Evolutionary conservation across 2,329 filamentous ascomycete species (phyloP).

Genomic region (Fusarium miscanthi): DNA sequence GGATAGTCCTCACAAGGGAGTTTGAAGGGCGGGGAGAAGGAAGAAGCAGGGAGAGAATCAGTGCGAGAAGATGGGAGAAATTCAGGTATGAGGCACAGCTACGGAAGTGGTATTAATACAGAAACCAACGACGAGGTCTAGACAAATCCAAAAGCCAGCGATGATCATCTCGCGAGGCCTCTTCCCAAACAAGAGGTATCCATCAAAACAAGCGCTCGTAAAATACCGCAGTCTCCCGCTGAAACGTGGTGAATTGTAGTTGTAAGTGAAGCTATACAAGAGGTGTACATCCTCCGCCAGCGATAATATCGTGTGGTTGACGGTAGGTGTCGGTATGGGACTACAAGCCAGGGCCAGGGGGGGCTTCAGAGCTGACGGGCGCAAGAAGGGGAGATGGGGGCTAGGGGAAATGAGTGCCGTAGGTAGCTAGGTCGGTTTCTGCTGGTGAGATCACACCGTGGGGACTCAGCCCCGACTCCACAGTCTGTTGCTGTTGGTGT

Average conservation of each 20-base stretch:
- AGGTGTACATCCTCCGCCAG: slow-evolving; percentile 25
- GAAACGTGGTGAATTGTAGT: slow-evolving; percentile 22
- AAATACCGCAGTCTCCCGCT: slow-evolving; percentile 30
- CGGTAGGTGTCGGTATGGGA: slow-evolving; percentile 22
- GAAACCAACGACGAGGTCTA: slow-evolving; percentile 13
- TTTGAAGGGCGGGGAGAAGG: neutral
- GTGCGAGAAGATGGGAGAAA: neutral
- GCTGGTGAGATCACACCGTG: slow-evolving; percentile 24
- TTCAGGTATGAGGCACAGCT: neutral
- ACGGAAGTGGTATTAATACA: slow-evolving; percentile 1
- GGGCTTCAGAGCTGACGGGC: slow-evolving; percentile 13
- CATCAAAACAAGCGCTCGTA: slow-evolving; percentile 1
- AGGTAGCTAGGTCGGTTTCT: neutral
- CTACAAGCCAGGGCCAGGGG: slow-evolving; percentile 22
- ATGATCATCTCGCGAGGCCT: slow-evolving; percentile 25
- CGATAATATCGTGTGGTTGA: slow-evolving; percentile 34
- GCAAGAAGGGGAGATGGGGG: neutral
- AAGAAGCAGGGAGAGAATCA: neutral
- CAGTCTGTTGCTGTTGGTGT: neutral
- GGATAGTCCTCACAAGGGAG: neutral
- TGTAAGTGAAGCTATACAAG: slow-evolving; percentile 34
- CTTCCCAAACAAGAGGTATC: slow-evolving; percentile 7
- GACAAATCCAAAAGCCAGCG: slow-evolving; percentile 9
- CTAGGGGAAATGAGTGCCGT: slow-evolving; percentile 22
- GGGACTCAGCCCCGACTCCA: slow-evolving; percentile 23